These are phyloP conservation scores for Hanseniaspora jakobsenii DNA, from an alignment of 805 yeast genomes.

Conservation along the genomic window DNA sequence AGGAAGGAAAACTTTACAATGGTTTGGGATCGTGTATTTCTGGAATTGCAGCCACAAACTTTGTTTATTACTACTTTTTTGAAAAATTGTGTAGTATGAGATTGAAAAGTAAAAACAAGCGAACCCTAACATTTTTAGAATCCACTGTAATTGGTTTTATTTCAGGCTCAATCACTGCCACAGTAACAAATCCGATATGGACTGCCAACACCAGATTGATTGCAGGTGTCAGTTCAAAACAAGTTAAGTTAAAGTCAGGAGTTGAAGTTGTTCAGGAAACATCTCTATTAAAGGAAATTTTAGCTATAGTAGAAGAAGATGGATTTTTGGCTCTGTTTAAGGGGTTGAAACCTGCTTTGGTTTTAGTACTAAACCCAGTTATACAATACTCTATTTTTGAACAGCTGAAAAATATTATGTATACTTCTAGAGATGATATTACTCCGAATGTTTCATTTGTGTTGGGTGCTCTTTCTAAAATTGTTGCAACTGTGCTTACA, in stretches of 20 bases:
- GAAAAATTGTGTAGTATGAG: conserved; percentile 31
- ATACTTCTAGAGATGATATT: conserved; percentile 34
- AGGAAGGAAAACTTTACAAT: conserved; percentile 48
- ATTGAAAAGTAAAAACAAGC: conserved; percentile 14
- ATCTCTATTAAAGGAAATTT: conserved; percentile 35
- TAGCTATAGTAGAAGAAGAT: conserved; percentile 54
- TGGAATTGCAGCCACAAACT: conserved; percentile 78
- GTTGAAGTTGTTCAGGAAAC: too few relatives aligned
- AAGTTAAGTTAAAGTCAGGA: conserved; percentile 30
- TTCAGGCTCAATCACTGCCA: conserved; percentile 77
- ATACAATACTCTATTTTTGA: conserved; percentile 87
- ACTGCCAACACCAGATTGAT: conserved; percentile 87
- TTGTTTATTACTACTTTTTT: conserved; percentile 82
- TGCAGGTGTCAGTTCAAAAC: conserved; percentile 36
- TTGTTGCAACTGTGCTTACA: conserved; percentile 77
- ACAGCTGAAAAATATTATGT: conserved; percentile 59
- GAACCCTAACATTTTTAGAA: conserved; percentile 48
- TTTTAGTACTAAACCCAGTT: conserved; percentile 76
- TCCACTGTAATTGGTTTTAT: conserved; percentile 67
- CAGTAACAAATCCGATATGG: conserved; percentile 84
- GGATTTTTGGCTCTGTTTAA: conserved; percentile 65
- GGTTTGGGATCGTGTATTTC: conserved; percentile 81
- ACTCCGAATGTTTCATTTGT: conserved; percentile 69
- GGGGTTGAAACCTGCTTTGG: conserved; percentile 79
- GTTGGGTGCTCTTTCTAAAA: conserved; percentile 80